Evolutionary conservation across 2,329 filamentous ascomycete species (phyloP), one percentile per base, ranked within the genome.

Genomic region (Lanzia echinophila): DNA sequence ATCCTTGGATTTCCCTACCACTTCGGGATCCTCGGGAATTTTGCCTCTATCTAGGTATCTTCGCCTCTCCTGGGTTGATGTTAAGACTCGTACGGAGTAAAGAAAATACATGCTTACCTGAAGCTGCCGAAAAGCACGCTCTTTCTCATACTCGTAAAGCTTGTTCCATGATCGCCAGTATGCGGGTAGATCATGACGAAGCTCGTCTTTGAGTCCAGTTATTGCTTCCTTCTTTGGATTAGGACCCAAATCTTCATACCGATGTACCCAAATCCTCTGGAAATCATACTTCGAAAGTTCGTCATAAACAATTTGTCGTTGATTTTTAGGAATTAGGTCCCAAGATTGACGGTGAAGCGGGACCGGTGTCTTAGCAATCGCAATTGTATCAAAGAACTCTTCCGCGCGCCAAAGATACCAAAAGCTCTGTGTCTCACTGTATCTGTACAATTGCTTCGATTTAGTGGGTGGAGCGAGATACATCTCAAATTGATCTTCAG

Each of bases 321-420:
- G 10, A 19, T 13, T 31, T 33, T 13, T 3, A 38, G 31, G 17
- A 19, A 46, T 38, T 2, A 31, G 4, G n/a, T 39, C n/a, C 49
- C 49, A 52, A 2, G 49, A 11, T 39, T 38, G 42, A 31, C 41
- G n/a, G 13, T 45, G 31, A 22, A 15, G 10, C n/a, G 41, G 6
- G 22, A 52, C 39, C 6, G 49, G 41, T 20, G 41, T 46, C 33
- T 45, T 22, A 17, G 49, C 49, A 36, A 51, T 38, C 13, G 31
- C 41, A 3, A 24, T 38, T 5, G 49, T 51, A 36, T 51, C 31
- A 20, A 51, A 51, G 15, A 51, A 45, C 10, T n/a, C 49, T 50
- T 24, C 11, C 19, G 39, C 39, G 4, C 49, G 49, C 49, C 49
- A 51, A 6, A 45, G 22, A 28, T 45, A 51, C 12, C 24, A 38